These are phyloP conservation scores for Colletotrichum sansevieriae DNA, from an alignment of 2,329 filamentous ascomycete species.

Conservation along the genomic window DNA sequence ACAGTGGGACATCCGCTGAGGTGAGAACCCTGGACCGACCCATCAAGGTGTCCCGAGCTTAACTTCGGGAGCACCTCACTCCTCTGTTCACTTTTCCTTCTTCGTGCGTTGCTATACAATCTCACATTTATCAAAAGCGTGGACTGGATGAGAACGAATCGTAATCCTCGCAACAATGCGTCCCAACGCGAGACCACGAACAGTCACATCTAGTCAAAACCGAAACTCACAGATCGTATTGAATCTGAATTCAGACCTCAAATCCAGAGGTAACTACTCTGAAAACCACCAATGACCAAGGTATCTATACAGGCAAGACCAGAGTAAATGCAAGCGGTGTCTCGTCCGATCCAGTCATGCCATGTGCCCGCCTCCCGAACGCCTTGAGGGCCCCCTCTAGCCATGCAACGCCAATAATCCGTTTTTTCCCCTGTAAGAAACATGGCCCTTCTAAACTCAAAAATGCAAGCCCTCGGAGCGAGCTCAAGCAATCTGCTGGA, in stretches of 20 bases:
- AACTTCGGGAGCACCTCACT: background rate
- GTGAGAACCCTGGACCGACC: background rate
- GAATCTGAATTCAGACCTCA: conserved; percentile 9
- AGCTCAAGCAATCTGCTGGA: conserved; percentile 47
- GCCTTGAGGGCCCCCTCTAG: conserved; percentile 15
- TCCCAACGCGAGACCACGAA: background rate
- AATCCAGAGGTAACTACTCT: conserved; percentile 16
- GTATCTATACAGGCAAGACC: conserved; percentile 30
- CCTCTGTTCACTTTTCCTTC: too few relatives aligned
- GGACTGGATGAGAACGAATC: too few relatives aligned
- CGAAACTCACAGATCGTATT: background rate
- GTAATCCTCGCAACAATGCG: too few relatives aligned
- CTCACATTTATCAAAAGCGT: background rate
- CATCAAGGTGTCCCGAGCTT: background rate
- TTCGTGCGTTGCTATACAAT: background rate
- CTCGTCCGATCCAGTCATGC: conserved; percentile 35
- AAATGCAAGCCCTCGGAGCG: background rate
- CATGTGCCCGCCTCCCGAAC: conserved; percentile 35
- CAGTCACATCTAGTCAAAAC: background rate
- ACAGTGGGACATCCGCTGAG: conserved; percentile 19
- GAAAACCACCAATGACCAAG: conserved; percentile 36
- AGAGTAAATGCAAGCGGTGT: conserved; percentile 30
- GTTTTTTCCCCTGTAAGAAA: background rate
- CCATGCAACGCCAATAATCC: conserved; percentile 27
- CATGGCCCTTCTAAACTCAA: background rate